Conservation (phyloP, 345 rosid species). For the Camelina laxa region DNA sequence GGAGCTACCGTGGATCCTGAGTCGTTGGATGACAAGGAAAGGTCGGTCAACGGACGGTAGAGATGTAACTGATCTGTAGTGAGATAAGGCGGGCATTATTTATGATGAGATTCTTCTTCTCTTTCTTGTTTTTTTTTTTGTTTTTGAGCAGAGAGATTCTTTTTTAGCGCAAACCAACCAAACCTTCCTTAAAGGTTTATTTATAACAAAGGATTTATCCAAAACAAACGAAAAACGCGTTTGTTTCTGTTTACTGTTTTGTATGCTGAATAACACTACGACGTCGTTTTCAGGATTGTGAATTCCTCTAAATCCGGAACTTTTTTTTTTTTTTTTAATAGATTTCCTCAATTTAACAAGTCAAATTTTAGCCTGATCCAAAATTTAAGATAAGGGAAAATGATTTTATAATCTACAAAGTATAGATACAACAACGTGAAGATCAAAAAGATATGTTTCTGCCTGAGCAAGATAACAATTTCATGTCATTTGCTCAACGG, state of each 20-base stretch:
- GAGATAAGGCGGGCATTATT: conserved; percentile 45
- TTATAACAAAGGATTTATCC: conserved; percentile 17
- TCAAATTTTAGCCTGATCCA: neutral
- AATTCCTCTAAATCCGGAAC: neutral
- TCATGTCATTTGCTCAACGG: conserved; percentile 18
- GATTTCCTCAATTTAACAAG: neutral
- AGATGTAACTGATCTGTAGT: conserved; percentile 50
- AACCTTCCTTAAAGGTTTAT: conserved; percentile 11
- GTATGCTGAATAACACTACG: neutral
- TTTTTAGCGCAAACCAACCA: neutral
- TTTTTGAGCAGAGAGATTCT: neutral
- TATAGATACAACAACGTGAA: too few relatives aligned
- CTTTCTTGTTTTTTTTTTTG: neutral
- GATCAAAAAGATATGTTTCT: too few relatives aligned
- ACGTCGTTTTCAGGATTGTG: conserved; percentile 18
- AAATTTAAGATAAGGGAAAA: too few relatives aligned
- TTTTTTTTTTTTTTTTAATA: neutral
- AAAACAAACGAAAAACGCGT: conserved; percentile 17
- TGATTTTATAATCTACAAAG: too few relatives aligned
- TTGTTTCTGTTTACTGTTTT: conserved; percentile 23
- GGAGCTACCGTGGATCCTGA: conserved; percentile 51
- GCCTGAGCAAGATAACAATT: neutral
- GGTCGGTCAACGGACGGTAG: conserved; percentile 48
- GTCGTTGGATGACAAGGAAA: conserved; percentile 50
- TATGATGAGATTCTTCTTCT: neutral